These are phyloP conservation scores for Boletellus sp. DNA, from an alignment of 1,284 basidiomycete genomes.

Conservation along the genomic window DNA sequence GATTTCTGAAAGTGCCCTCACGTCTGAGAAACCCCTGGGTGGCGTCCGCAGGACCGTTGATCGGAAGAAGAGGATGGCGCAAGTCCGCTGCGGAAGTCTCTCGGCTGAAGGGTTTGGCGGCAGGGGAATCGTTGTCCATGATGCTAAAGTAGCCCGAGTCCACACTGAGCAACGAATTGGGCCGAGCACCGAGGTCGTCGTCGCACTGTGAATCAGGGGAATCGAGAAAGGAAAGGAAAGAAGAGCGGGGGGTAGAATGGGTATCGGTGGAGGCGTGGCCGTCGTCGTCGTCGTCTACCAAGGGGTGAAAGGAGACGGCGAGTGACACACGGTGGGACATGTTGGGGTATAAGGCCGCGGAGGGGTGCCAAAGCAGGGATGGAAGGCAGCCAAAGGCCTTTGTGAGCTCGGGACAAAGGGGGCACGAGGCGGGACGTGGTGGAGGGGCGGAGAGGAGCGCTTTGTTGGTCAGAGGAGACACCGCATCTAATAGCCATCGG, in stretches of 20 bases:
- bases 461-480: conserved; percentile 9
- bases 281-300: conserved; percentile 20
- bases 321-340: conserved; percentile 17
- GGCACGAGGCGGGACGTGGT: conserved; percentile 10
- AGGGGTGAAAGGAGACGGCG: conserved; percentile 11
- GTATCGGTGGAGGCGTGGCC: conserved; percentile 13
- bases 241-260: conserved; percentile 25
- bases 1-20: conserved; percentile 17
- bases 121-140: conserved; percentile 23
- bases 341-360: conserved; percentile 14
- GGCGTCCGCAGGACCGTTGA: conserved; percentile 4
- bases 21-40: conserved; percentile 18
- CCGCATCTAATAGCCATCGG: conserved; percentile 24
- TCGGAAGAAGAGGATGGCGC: conserved; percentile 9
- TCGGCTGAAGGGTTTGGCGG: conserved; percentile 6
- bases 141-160: conserved; percentile 31
- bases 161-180: conserved; percentile 22
- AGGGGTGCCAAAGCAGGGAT: conserved; percentile 21
- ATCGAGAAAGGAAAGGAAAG: conserved; percentile 11
- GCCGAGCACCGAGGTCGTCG: conserved; percentile 10
- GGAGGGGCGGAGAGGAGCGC: neutral
- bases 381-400: conserved; percentile 21
- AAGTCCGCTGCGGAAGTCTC: conserved; percentile 14
- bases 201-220: conserved; percentile 1
- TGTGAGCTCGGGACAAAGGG: conserved; percentile 25